Conservation (phyloP, 2,329 filamentous ascomycete species). For the Fusarium solani-melongenae region DNA sequence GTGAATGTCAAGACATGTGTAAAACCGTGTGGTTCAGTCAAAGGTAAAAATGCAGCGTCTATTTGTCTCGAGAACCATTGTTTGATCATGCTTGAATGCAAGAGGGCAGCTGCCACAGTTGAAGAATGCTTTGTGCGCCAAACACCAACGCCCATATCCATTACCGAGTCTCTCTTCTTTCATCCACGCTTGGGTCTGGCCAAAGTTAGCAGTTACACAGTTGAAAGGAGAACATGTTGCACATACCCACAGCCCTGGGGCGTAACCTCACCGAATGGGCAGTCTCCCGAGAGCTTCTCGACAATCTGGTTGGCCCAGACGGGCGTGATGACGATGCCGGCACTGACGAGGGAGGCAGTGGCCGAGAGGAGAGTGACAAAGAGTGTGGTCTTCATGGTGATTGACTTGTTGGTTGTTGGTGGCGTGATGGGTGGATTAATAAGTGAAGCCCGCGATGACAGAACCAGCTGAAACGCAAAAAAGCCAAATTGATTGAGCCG, state of each 20-base stretch:
- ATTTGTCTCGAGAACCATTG: neutral
- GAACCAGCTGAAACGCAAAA: constrained; percentile 33
- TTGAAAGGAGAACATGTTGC: neutral
- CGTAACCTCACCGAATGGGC: constrained; percentile 66
- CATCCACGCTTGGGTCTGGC: neutral
- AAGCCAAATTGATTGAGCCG: constrained; percentile 3
- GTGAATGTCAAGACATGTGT: neutral
- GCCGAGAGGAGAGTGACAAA: constrained; percentile 54
- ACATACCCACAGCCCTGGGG: constrained; percentile 68
- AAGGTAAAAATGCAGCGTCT: neutral
- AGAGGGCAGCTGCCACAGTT: neutral
- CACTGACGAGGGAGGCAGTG: constrained; percentile 59
- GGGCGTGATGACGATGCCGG: constrained; percentile 67
- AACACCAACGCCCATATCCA: neutral
- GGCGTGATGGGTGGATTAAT: constrained; percentile 14
- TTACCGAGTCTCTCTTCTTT: neutral
- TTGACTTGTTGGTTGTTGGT: neutral
- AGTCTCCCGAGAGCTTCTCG: constrained; percentile 60
- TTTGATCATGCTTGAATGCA: neutral
- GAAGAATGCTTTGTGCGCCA: neutral
- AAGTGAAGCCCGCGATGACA: constrained; percentile 18
- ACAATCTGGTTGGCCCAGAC: constrained; percentile 64
- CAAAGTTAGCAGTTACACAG: neutral
- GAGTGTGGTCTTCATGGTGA: constrained; percentile 46
- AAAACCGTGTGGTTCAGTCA: neutral